Evolutionary conservation across 2,329 filamentous ascomycete genomes (phyloP).

Genomic region (Alternaria novae-zelandiae): DNA sequence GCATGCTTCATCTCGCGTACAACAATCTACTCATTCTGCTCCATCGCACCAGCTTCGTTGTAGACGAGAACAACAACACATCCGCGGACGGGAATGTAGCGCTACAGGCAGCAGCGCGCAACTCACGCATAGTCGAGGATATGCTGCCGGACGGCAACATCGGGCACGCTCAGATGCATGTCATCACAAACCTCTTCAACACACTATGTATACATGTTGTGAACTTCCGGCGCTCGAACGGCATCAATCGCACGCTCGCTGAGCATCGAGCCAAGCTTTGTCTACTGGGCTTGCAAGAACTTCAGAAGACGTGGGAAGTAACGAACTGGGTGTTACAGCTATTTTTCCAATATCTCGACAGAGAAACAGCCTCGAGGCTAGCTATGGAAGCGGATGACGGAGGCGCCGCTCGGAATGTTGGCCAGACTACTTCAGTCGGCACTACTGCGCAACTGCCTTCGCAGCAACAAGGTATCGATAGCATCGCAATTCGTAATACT

Average conservation of each 20-base stretch:
- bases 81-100: conserved; percentile 49
- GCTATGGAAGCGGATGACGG: conserved; percentile 35
- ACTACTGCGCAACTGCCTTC: conserved; percentile 3
- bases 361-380: conserved; percentile 52
- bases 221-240: conserved; percentile 47
- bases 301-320: conserved; percentile 59
- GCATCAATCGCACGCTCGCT: conserved; percentile 53
- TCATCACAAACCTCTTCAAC: conserved; percentile 58
- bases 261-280: conserved; percentile 59
- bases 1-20: conserved; percentile 53
- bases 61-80: conserved; percentile 42
- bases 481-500: neutral
- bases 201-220: conserved; percentile 58
- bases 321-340: conserved; percentile 58
- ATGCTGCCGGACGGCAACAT: conserved; percentile 54
- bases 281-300: conserved; percentile 55
- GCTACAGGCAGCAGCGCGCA: conserved; percentile 55
- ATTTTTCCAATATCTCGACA: conserved; percentile 58
- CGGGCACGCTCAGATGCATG: conserved; percentile 54
- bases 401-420: conserved; percentile 19
- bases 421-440: conserved; percentile 10
- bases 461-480: conserved; percentile 6
- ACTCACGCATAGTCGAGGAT: conserved; percentile 57
- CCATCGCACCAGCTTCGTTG: conserved; percentile 53
- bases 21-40: conserved; percentile 58